These are phyloP conservation scores for Protomyces pachydermus DNA, from an alignment of 1,139 yeast genomes.

Conservation along the genomic window DNA sequence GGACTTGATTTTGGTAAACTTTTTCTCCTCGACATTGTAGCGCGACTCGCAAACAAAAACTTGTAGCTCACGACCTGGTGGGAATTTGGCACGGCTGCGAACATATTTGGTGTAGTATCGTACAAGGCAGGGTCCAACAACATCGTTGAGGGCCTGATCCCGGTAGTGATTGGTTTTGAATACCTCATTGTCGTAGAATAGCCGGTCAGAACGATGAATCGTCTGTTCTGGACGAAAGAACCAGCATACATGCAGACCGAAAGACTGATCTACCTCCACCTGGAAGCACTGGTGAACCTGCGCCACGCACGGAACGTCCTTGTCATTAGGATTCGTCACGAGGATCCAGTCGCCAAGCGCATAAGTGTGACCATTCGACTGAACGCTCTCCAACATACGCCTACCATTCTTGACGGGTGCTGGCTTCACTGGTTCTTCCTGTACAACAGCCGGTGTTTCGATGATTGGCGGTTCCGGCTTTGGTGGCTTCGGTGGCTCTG, in stretches of 20 bases:
- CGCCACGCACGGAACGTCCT: slow-evolving; percentile 83
- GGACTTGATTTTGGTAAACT: slow-evolving; percentile 88
- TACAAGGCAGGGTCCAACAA: slow-evolving; percentile 89
- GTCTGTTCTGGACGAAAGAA: slow-evolving; percentile 97
- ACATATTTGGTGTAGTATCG: slow-evolving; percentile 90
- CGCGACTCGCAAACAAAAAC: slow-evolving; percentile 92
- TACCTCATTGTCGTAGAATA: slow-evolving; percentile 89
- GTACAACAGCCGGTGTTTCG: background rate
- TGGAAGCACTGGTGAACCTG: slow-evolving; percentile 93
- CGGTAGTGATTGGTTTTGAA: slow-evolving; percentile 95
- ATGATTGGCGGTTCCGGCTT: background rate
- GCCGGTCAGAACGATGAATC: slow-evolving; percentile 81
- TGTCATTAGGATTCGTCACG: slow-evolving; percentile 78
- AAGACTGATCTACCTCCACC: slow-evolving; percentile 62
- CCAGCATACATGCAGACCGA: slow-evolving; percentile 95
- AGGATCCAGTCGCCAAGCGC: slow-evolving; percentile 95
- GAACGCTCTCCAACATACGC: slow-evolving; percentile 70
- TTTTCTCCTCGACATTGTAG: slow-evolving; percentile 83
- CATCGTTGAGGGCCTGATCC: slow-evolving; percentile 83
- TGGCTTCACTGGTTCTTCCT: slow-evolving; percentile 34
- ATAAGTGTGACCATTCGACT: slow-evolving; percentile 65
- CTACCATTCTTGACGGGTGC: slow-evolving; percentile 51
- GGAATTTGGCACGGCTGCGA: slow-evolving; percentile 73
- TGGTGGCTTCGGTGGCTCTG: slow-evolving; percentile 49
- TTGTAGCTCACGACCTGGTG: slow-evolving; percentile 49